These are phyloP conservation scores for Aureobasidium melanogenum DNA, from an alignment of 2,329 filamentous ascomycete species.

Conservation along the genomic window DNA sequence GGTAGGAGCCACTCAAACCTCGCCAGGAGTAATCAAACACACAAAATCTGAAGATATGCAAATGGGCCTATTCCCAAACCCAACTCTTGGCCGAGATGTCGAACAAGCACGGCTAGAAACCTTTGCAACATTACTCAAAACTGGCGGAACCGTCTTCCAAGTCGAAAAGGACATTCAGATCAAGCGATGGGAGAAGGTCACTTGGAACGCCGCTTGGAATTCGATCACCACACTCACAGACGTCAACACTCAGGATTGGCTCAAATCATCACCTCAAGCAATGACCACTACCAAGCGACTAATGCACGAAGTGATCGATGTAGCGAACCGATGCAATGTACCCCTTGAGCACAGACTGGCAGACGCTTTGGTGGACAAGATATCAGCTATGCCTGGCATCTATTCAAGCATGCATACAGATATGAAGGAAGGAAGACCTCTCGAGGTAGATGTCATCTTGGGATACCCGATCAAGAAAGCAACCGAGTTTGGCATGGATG, in stretches of 20 bases:
- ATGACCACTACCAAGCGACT: constrained; percentile 30
- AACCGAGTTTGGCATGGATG: constrained; percentile 30
- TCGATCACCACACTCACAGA: constrained; percentile 40
- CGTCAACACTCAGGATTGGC: constrained; percentile 34
- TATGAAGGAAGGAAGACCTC: constrained; percentile 30
- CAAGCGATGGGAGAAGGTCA: constrained; percentile 52
- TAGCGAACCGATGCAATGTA: constrained; percentile 32
- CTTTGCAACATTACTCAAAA: constrained; percentile 35
- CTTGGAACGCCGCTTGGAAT: constrained; percentile 55
- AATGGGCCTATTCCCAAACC: constrained; percentile 44
- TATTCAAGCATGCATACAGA: constrained; percentile 40
- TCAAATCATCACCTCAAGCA: constrained; percentile 32
- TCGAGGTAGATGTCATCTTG: constrained; percentile 42
- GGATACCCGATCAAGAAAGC: constrained; percentile 34
- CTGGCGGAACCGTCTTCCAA: constrained; percentile 38
- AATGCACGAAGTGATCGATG: constrained; percentile 36
- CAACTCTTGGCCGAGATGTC: constrained; percentile 16
- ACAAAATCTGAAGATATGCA: constrained; percentile 47
- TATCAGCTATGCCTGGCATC: constrained; percentile 32
- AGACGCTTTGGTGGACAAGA: constrained; percentile 31
- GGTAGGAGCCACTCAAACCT: constrained; percentile 44
- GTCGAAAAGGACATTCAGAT: constrained; percentile 47
- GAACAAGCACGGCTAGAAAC: constrained; percentile 33
- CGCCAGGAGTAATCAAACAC: constrained; percentile 43
- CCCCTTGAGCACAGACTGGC: constrained; percentile 28